Base-by-base conservation (phyloP, 2,329 filamentous ascomycete genomes). In the Fusarium chaquense region DNA sequence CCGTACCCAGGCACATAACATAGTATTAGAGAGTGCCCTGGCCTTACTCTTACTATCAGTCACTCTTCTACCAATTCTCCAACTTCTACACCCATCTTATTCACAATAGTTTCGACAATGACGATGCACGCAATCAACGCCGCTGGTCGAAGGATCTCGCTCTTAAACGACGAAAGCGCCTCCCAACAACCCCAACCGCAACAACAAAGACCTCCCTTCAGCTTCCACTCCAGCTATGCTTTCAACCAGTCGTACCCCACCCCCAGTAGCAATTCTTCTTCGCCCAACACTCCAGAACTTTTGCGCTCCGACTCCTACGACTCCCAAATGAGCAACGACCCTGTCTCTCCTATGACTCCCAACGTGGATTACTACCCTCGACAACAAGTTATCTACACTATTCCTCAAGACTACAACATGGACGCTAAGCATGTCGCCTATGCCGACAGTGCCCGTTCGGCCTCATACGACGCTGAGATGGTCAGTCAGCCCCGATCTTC, bases 241-340 rank as follows among this genome's bases (percentile, higher is more conserved):
- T 63, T 77, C 47, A 70, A 74, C 30, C 77, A 75, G 46, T 73
- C 78, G 18, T 81, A 81, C 71, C 74, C 79, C 61, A 74, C 78
- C 28, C 73, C 79, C 18, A 77, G 81, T 54, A 82, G 79, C 67
- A 73, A 65, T 55, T 84, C 84, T 5, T 83, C 83, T 6, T 83
- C 84, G 22, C 82, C 84, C 50, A 82, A 83, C 69, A 86, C 85
- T 1, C 87, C 88, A 32, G 85, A 86, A 71, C 83, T 90, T n/a
- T 78, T 86, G 51, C 85, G 87, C 44, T 88, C 87, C 54, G 81
- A 88, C 70, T 90, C 88, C 1, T 89, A 87, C 76, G 88, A 90
- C 74, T 90, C 87, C 13, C 85, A 87, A 65, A 82, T 82, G 70
- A 87, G 85, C 76, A 83, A 81, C 72, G 87, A 87, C 58, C 83